Evolutionary conservation across 2,329 filamentous ascomycete species (phyloP).

Genomic region (Neophaeococcomyces mojaviensis): DNA sequence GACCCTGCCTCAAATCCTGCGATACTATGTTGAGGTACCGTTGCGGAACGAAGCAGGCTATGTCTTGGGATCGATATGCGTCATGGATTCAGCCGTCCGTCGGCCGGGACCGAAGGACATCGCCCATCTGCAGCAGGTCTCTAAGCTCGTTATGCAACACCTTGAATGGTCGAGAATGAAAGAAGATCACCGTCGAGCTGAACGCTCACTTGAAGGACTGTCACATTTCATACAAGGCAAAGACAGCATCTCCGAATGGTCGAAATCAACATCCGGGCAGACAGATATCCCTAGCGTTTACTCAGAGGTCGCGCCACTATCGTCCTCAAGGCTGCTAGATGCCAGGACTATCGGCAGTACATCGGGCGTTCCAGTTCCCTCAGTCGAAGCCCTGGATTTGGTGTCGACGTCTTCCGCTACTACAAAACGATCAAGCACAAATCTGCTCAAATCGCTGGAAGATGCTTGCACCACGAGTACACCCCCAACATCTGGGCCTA

Average conservation of each 20-base stretch:
- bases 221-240: slow-evolving; percentile 44
- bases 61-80: slow-evolving; percentile 52
- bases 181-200: slow-evolving; percentile 46
- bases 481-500: neutral
- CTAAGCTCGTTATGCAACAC: slow-evolving; percentile 51
- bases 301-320: neutral
- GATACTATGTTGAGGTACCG: slow-evolving; percentile 53
- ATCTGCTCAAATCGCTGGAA: neutral
- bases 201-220: slow-evolving; percentile 48
- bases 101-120: slow-evolving; percentile 38
- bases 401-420: neutral
- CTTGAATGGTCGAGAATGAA: slow-evolving; percentile 48
- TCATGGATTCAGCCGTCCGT: slow-evolving; percentile 44
- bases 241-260: slow-evolving; percentile 2
- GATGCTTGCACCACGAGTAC: neutral
- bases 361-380: too few relatives aligned
- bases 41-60: slow-evolving; percentile 51
- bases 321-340: too few relatives aligned
- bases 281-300: neutral
- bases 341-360: too few relatives aligned
- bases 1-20: slow-evolving; percentile 26
- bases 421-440: neutral
- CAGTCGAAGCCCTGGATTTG: too few relatives aligned
- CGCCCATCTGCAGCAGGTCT: slow-evolving; percentile 49
- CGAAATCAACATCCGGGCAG: neutral